These are phyloP conservation scores for Rhodotorula sp. DNA, from an alignment of 1,284 basidiomycete genomes.

Conservation along the genomic window DNA sequence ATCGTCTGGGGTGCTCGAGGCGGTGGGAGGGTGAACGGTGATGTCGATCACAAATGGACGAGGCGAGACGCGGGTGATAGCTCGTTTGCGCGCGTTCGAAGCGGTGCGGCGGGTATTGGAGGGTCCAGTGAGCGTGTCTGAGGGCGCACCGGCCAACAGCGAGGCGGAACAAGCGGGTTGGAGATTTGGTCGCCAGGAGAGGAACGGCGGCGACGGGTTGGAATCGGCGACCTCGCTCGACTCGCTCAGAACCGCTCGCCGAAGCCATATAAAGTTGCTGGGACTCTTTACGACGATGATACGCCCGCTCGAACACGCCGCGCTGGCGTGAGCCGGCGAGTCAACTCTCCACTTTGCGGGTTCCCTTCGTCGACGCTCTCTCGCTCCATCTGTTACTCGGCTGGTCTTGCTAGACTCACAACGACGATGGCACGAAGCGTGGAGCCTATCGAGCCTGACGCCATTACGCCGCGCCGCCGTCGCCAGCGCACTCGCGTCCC, in stretches of 20 bases:
- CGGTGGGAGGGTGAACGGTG: not conserved
- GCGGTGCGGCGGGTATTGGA: not conserved
- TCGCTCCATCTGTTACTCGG: not conserved
- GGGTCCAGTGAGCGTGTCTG: not conserved
- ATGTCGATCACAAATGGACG: constrained; percentile 12
- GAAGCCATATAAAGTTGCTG: too few species aligned
- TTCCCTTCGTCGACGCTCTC: not conserved
- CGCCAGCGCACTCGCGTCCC: not conserved
- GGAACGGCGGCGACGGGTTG: too few species aligned
- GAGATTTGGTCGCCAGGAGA: too few species aligned
- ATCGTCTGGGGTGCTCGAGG: not conserved
- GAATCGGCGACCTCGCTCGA: too few species aligned
- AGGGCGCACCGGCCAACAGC: too few species aligned
- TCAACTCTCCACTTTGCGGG: too few species aligned
- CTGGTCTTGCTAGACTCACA: not conserved
- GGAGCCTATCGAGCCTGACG: not conserved
- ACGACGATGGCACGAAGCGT: not conserved
- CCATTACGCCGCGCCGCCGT: not conserved
- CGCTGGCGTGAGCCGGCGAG: too few species aligned
- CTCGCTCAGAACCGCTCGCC: too few species aligned
- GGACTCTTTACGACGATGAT: too few species aligned
- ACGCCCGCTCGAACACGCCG: too few species aligned
- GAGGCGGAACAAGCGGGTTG: too few species aligned
- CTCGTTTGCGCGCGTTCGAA: not conserved
- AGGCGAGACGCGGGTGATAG: not conserved